These are phyloP conservation scores for Phoenix dactylifera DNA, from an alignment of 176 grass and related monocot species.

Conservation along the genomic window DNA sequence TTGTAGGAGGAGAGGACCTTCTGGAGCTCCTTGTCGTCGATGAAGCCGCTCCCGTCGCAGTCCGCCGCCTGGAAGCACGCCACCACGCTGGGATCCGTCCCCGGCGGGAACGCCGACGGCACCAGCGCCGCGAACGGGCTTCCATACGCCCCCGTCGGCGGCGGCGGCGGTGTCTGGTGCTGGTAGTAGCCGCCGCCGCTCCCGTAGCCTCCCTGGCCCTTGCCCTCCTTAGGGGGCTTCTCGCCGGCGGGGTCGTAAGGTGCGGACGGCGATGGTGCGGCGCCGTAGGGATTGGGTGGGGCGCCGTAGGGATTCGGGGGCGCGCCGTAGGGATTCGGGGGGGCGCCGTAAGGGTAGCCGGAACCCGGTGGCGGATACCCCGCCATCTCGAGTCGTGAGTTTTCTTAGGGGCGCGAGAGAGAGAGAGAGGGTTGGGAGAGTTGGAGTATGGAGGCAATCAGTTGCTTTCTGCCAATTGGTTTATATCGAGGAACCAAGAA, in stretches of 20 bases:
- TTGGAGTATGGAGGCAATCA: too few relatives aligned
- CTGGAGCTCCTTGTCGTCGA: constrained; percentile 97
- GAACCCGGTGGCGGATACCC: constrained; percentile 21
- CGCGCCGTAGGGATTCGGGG: constrained; percentile 5
- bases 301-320: neutral
- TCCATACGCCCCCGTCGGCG: neutral
- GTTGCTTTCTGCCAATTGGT: too few relatives aligned
- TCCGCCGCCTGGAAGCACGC: constrained; percentile 93
- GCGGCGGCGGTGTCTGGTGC: neutral
- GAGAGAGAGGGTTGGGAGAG: too few relatives aligned
- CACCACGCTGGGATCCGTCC: constrained; percentile 83
- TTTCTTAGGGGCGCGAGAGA: too few relatives aligned
- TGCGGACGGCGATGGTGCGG: neutral
- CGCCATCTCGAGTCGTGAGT: constrained; percentile 7
- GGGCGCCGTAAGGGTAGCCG: constrained; percentile 25
- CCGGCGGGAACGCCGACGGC: constrained; percentile 60
- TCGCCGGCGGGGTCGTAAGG: neutral
- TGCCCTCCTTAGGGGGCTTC: constrained; percentile 11
- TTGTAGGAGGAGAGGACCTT: constrained; percentile 68
- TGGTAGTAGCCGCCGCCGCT: neutral
- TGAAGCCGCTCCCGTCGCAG: constrained; percentile 72
- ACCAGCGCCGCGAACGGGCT: constrained; percentile 58
- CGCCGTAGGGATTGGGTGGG: constrained; percentile 2
- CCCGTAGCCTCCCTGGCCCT: neutral
- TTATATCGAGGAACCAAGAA: too few relatives aligned